These are phyloP conservation scores for Sporothrix sp. DNA, from an alignment of 2,329 filamentous ascomycete genomes.

Conservation along the genomic window DNA sequence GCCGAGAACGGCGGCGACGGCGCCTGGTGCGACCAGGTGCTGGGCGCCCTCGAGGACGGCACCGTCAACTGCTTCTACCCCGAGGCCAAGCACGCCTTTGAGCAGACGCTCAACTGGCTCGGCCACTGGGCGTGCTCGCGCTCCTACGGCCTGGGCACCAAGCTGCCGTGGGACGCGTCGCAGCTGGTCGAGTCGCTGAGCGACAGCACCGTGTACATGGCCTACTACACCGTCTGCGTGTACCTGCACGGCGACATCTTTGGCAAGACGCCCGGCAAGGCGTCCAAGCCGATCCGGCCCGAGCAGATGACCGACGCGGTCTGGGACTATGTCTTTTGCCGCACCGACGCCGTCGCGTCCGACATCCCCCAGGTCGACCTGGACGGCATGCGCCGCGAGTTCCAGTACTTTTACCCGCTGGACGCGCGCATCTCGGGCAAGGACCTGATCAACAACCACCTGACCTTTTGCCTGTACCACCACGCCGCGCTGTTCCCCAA, in stretches of 20 bases:
- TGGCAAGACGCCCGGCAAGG: constrained; percentile 56
- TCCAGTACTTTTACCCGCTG: constrained; percentile 94
- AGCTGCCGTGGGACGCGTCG: constrained; percentile 84
- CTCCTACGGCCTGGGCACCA: constrained; percentile 85
- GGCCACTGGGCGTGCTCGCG: constrained; percentile 92
- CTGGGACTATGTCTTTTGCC: constrained; percentile 91
- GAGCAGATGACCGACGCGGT: constrained; percentile 92
- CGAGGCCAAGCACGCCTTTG: constrained; percentile 71
- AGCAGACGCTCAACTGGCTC: constrained; percentile 82
- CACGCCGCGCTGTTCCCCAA: constrained; percentile 81
- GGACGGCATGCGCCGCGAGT: constrained; percentile 76
- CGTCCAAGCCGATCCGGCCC: constrained; percentile 53
- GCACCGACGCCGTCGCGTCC: constrained; percentile 58
- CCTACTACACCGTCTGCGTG: constrained; percentile 60
- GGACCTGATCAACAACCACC: constrained; percentile 84
- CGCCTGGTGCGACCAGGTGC: constrained; percentile 68
- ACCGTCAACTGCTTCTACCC: constrained; percentile 66
- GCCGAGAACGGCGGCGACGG: constrained; percentile 52
- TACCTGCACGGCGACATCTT: constrained; percentile 77
- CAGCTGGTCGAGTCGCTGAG: constrained; percentile 89
- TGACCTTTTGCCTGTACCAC: constrained; percentile 93
- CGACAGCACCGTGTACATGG: constrained; percentile 85
- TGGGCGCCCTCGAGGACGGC: constrained; percentile 60
- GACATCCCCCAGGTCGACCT: constrained; percentile 58
- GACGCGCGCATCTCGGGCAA: constrained; percentile 85